phyloP scores from a whole-genome alignment of 2,329 filamentous ascomycete species.

The Colletotrichum higginsianum region DNA sequence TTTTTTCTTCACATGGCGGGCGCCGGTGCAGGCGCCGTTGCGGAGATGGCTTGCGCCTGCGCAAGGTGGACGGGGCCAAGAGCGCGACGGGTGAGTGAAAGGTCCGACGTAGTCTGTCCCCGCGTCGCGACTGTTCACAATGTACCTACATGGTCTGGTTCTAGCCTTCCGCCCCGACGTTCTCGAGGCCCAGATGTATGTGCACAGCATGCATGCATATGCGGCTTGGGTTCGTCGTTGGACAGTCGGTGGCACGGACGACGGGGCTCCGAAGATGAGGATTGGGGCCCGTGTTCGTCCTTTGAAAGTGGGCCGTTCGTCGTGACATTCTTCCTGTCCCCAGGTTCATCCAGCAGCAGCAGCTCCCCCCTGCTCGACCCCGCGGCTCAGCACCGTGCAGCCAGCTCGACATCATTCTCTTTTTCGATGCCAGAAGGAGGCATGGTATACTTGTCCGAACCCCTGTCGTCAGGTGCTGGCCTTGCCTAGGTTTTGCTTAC shows the following conservation, averaged over 20 bases:
- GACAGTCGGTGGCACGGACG: not conserved
- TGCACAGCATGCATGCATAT: not conserved
- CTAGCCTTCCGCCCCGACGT: not conserved
- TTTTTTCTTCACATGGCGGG: not conserved
- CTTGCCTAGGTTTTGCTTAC: not conserved
- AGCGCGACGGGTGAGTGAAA: too few species aligned
- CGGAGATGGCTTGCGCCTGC: not conserved
- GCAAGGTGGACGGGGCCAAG: too few species aligned
- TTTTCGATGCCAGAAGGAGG: not conserved
- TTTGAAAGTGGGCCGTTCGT: conserved; percentile 5
- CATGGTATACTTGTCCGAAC: not conserved
- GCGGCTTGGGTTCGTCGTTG: not conserved
- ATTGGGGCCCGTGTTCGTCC: conserved; percentile 6
- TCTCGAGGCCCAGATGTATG: not conserved
- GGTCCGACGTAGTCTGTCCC: not conserved
- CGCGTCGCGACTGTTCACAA: not conserved
- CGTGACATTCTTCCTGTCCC: too few species aligned
- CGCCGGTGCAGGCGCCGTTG: not conserved
- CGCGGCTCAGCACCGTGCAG: too few species aligned
- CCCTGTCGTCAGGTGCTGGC: not conserved
- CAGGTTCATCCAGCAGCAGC: too few species aligned
- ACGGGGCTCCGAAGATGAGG: too few species aligned
- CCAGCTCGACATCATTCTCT: too few species aligned
- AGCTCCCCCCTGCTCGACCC: too few species aligned
- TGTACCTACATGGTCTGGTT: too few species aligned